Conservation (phyloP, 306 rosid species). For the Glycyrrhiza uralensis region DNA sequence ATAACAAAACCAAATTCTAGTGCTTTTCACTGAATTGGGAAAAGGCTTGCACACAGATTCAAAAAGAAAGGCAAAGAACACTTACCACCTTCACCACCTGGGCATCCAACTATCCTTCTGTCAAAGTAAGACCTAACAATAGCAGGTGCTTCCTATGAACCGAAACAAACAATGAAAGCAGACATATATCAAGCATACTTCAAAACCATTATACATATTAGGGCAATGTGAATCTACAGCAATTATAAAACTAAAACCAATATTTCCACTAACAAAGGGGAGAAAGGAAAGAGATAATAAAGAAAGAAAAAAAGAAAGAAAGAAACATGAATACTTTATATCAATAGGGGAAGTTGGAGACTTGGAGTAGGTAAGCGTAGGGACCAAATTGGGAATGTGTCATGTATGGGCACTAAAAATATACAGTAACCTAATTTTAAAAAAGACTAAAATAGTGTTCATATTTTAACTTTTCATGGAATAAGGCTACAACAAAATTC, state of each 20-base stretch:
- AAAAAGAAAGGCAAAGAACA: slow-evolving; percentile 12
- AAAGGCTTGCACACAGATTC: not conserved
- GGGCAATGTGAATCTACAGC: not conserved
- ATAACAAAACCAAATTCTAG: not conserved
- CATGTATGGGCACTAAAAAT: not conserved
- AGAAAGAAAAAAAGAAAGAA: too few species aligned
- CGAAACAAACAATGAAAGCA: slow-evolving; percentile 13
- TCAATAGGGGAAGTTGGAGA: too few species aligned
- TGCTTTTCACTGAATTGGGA: not conserved
- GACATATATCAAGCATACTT: not conserved
- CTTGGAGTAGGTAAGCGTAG: not conserved
- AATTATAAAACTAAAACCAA: not conserved
- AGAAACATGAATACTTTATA: not conserved
- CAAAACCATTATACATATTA: not conserved
- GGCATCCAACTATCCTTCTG: slow-evolving; percentile 95
- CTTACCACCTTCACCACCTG: slow-evolving; percentile 93
- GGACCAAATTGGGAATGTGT: not conserved
- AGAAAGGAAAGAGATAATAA: not conserved
- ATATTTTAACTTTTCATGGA: not conserved
- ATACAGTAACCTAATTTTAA: not conserved
- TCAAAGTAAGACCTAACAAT: slow-evolving; percentile 66
- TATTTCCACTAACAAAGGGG: not conserved
- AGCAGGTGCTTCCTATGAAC: slow-evolving; percentile 80
- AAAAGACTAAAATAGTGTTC: not conserved
- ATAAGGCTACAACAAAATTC: not conserved